Percentiles rank a stretch among this genome's conserved stretches.
Evolutionary conservation across 2,329 filamentous ascomycete species (phyloP).

Genomic region (Fonsecaea erecta): DNA sequence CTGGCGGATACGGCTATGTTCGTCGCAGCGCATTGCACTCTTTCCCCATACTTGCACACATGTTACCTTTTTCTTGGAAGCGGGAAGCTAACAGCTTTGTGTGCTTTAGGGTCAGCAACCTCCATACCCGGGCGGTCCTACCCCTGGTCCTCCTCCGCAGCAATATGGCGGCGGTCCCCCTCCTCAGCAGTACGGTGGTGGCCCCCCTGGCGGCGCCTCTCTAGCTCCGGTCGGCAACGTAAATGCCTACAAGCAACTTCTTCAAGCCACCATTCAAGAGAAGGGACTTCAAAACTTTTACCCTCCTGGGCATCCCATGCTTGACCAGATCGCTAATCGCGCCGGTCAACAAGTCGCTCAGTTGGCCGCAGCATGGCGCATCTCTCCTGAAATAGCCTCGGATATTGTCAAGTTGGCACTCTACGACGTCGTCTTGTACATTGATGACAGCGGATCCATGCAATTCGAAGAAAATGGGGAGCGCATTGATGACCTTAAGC

Average conservation of each 20-base stretch:
- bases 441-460: constrained; percentile 73
- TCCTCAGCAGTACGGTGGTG: constrained; percentile 37
- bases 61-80: background rate
- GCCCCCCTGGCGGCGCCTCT: constrained; percentile 40
- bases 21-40: constrained; percentile 34
- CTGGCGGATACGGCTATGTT: constrained; percentile 43
- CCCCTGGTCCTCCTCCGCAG: constrained; percentile 38
- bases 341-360: constrained; percentile 58
- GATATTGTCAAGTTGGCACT: constrained; percentile 67
- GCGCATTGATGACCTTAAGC: constrained; percentile 68
- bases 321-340: constrained; percentile 57
- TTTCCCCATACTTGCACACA: background rate
- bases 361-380: constrained; percentile 61
- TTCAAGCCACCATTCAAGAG: constrained; percentile 63
- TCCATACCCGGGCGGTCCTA: constrained; percentile 43
- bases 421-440: constrained; percentile 67
- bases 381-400: constrained; percentile 64
- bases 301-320: constrained; percentile 57
- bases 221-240: constrained; percentile 53
- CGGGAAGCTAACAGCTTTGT: constrained; percentile 19
- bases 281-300: constrained; percentile 64
- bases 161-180: constrained; percentile 37
- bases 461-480: constrained; percentile 69
- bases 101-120: constrained; percentile 35
- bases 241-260: constrained; percentile 60